A percentile compares a stretch with the other conserved stretches of the same genome.
Evolutionary conservation across 164 flowering plant genomes (phyloP).

Genomic region (Tinospora cordifolia): DNA sequence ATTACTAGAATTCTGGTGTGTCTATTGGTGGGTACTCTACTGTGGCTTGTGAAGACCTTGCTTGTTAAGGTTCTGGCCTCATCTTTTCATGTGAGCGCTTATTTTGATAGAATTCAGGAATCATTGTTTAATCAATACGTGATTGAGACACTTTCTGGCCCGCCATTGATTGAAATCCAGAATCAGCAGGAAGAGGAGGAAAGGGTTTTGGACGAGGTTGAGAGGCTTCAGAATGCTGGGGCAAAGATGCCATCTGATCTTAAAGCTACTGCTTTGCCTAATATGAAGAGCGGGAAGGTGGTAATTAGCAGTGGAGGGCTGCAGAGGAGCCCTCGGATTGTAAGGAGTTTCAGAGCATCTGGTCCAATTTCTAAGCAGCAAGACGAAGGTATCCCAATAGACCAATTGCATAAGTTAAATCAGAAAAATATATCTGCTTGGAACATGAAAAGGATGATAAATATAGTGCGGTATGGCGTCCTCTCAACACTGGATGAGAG

Average conservation of each 20-base stretch:
- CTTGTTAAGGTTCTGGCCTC: slow-evolving; percentile 50
- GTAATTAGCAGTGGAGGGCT: slow-evolving; percentile 21
- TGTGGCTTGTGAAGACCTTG: slow-evolving; percentile 51
- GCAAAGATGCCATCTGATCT: slow-evolving; percentile 32
- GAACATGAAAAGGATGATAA: slow-evolving; percentile 66
- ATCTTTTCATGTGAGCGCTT: slow-evolving; percentile 48
- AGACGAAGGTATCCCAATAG: slow-evolving; percentile 41
- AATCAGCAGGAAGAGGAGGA: slow-evolving; percentile 31
- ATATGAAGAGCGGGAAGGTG: no score
- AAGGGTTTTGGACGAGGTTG: slow-evolving; percentile 31
- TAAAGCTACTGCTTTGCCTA: slow-evolving; percentile 19
- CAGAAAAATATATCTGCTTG: slow-evolving; percentile 65
- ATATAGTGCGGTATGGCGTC: slow-evolving; percentile 43
- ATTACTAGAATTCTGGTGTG: slow-evolving; percentile 52
- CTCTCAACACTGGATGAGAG: slow-evolving; percentile 53
- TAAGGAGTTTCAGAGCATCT: slow-evolving; percentile 29
- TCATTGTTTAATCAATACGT: slow-evolving; percentile 52
- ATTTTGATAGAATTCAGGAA: slow-evolving; percentile 59
- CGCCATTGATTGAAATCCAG: slow-evolving; percentile 35
- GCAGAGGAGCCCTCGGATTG: slow-evolving; percentile 18
- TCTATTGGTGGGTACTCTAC: slow-evolving; percentile 38
- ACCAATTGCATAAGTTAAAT: slow-evolving; percentile 50
- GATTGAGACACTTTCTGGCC: slow-evolving; percentile 50
- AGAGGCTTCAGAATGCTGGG: slow-evolving; percentile 42
- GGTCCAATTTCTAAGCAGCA: slow-evolving; percentile 20